Conservation (phyloP, 2,329 filamentous ascomycete genomes). For the Didymella arachidicola region DNA sequence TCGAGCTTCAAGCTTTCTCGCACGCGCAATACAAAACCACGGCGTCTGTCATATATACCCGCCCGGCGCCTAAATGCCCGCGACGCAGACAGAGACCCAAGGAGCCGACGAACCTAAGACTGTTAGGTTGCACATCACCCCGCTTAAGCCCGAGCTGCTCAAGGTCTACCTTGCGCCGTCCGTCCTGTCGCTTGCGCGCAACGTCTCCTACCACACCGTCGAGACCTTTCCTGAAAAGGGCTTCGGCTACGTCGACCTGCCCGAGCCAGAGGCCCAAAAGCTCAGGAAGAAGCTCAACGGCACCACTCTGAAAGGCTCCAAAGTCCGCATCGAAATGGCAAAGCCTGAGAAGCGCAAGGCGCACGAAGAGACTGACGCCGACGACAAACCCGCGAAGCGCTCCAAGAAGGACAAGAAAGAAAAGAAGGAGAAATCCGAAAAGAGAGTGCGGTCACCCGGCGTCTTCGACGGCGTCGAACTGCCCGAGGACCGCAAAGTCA, state of each 20-base stretch:
- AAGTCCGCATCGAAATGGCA: slow-evolving; percentile 85
- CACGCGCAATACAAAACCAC: slow-evolving; percentile 9
- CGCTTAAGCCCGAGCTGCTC: slow-evolving; percentile 78
- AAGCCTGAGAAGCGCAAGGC: slow-evolving; percentile 66
- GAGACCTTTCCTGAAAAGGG: slow-evolving; percentile 88
- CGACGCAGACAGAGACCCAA: slow-evolving; percentile 37
- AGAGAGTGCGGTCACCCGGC: slow-evolving; percentile 58
- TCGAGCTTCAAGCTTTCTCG: background rate
- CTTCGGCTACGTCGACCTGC: slow-evolving; percentile 90
- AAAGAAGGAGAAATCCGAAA: slow-evolving; percentile 22
- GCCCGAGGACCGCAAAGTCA: slow-evolving; percentile 77
- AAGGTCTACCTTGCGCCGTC: slow-evolving; percentile 74
- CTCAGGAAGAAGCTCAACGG: slow-evolving; percentile 91
- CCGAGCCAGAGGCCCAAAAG: slow-evolving; percentile 83
- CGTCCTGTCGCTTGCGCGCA: slow-evolving; percentile 70
- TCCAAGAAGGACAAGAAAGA: slow-evolving; percentile 57
- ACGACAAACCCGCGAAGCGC: slow-evolving; percentile 57
- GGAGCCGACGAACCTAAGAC: slow-evolving; percentile 33
- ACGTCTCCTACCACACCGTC: slow-evolving; percentile 86
- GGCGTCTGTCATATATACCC: slow-evolving; percentile 1
- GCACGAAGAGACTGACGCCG: slow-evolving; percentile 48
- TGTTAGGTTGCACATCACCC: slow-evolving; percentile 82
- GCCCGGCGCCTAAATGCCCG: slow-evolving; percentile 45
- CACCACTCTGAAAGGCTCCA: slow-evolving; percentile 80
- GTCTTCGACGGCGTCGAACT: slow-evolving; percentile 75